These are phyloP conservation scores for Sesbania bispinosa DNA, from an alignment of 306 rosid genomes.

Conservation along the genomic window DNA sequence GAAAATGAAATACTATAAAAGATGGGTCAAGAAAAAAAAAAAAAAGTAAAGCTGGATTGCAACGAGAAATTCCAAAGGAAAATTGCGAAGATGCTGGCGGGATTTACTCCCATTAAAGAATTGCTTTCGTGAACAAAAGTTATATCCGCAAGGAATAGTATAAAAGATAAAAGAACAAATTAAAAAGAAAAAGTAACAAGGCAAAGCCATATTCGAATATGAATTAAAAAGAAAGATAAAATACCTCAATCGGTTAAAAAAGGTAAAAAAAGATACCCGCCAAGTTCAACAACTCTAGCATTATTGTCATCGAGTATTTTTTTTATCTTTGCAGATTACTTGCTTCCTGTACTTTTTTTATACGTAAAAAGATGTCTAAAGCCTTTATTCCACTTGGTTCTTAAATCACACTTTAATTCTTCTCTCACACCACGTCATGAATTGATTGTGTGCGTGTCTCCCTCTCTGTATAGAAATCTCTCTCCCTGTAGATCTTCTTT, in stretches of 20 bases:
- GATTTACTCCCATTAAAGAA: neutral
- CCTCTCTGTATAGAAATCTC: no score
- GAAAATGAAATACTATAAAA: no score
- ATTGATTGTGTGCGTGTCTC: no score
- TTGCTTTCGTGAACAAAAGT: conserved; percentile 22
- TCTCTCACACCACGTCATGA: no score
- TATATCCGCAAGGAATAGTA: conserved; percentile 7
- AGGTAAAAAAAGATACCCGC: neutral
- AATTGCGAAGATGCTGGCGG: conserved; percentile 22
- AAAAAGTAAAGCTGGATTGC: neutral
- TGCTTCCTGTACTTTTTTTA: neutral
- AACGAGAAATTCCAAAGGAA: conserved; percentile 22
- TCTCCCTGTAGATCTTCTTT: no score
- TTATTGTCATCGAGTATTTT: neutral
- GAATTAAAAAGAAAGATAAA: neutral
- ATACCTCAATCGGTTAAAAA: neutral
- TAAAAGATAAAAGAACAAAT: conserved; percentile 4
- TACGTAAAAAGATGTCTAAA: no score
- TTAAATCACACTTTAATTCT: no score
- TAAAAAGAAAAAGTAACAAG: conserved; percentile 1
- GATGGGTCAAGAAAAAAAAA: no score
- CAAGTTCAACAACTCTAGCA: neutral
- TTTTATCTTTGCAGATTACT: neutral
- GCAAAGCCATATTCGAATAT: conserved; percentile 3
- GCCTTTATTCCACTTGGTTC: no score